Evolutionary conservation across 257 asterid species (phyloP).

Genomic region (Penstemon eatonii): DNA sequence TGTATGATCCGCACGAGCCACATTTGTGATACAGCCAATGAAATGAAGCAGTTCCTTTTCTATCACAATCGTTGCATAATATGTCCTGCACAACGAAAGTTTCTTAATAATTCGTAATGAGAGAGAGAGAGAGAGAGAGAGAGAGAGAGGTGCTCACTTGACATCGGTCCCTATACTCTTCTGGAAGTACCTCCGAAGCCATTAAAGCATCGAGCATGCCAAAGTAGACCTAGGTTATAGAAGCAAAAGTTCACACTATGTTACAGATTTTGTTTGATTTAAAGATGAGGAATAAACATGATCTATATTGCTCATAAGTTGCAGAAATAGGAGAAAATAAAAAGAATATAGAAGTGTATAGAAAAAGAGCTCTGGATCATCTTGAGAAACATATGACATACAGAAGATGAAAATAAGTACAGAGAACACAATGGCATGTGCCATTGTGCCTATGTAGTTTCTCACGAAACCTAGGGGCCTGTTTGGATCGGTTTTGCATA

Average conservation of each 20-base stretch:
- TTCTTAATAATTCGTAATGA: background rate
- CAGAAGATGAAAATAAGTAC: no score
- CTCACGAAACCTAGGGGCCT: no score
- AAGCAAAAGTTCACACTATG: slow-evolving; percentile 9
- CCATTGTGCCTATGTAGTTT: no score
- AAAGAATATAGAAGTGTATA: no score
- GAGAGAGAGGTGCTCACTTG: slow-evolving; percentile 46
- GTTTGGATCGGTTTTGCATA: no score
- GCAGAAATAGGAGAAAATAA: no score
- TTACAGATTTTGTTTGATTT: background rate
- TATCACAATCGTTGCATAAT: slow-evolving; percentile 86
- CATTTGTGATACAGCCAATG: slow-evolving; percentile 98
- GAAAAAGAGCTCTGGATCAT: no score
- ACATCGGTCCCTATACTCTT: slow-evolving; percentile 79
- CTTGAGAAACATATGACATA: no score
- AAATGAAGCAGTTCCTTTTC: slow-evolving; percentile 76
- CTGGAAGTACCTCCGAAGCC: slow-evolving; percentile 91
- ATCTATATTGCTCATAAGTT: background rate
- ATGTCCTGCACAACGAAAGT: slow-evolving; percentile 51
- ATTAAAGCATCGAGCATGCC: slow-evolving; percentile 96
- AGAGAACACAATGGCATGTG: no score
- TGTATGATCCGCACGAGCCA: slow-evolving; percentile 78
- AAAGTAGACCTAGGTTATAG: slow-evolving; percentile 68
- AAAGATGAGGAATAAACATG: no score
- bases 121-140: background rate